These are phyloP conservation scores for Simplicillium aogashimaense DNA, from an alignment of 2,329 filamentous ascomycete species.

Conservation along the genomic window DNA sequence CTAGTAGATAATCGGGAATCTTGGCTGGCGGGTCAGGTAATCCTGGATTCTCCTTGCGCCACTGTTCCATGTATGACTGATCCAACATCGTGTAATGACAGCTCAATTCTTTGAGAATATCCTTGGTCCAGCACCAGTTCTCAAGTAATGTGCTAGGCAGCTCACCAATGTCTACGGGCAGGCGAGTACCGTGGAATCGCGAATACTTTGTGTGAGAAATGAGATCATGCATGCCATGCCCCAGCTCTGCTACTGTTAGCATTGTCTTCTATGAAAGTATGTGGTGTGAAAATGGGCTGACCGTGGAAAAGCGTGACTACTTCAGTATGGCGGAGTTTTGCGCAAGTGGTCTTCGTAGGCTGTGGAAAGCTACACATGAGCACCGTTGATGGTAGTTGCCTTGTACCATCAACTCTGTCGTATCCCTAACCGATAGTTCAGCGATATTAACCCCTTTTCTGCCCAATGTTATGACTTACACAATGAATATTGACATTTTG, in stretches of 20 bases:
- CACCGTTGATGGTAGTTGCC: neutral
- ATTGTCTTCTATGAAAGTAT: too few relatives aligned
- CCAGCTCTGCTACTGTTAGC: conserved; percentile 1
- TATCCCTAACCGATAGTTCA: neutral
- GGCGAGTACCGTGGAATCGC: neutral
- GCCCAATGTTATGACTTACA: neutral
- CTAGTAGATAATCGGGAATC: neutral
- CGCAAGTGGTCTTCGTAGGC: neutral
- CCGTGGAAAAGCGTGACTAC: conserved; percentile 1
- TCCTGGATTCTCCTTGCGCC: neutral
- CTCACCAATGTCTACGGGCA: conserved; percentile 2
- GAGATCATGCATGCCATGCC: conserved; percentile 2
- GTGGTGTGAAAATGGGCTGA: too few relatives aligned
- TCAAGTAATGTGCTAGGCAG: conserved; percentile 1
- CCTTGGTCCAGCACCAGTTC: conserved; percentile 1
- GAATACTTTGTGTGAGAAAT: conserved; percentile 1
- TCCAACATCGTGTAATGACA: neutral
- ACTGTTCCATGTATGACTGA: neutral
- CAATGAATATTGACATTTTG: conserved; percentile 1
- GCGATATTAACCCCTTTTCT: neutral
- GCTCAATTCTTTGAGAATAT: conserved; percentile 1
- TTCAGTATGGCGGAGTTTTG: neutral
- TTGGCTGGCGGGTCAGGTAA: neutral
- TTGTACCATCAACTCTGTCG: neutral
- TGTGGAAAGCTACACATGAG: conserved; percentile 1